Evolutionary conservation across 257 asterid species (phyloP).

Genomic region (Capsicum chinense): DNA sequence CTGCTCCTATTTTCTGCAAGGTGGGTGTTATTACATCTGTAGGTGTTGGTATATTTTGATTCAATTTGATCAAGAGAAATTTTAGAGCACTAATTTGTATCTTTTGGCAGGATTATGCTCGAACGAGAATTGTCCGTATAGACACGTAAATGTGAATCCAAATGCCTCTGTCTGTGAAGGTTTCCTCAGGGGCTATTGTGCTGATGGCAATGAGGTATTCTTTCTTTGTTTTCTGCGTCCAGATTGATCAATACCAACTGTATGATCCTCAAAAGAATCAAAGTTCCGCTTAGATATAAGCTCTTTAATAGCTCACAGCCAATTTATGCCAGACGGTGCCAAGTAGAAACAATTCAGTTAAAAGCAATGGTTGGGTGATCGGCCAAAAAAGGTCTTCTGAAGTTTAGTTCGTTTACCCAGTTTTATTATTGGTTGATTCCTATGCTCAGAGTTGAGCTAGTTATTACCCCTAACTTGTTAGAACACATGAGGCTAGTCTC

Average conservation of each 20-base stretch:
- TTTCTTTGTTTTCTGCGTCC: slow-evolving; percentile 31
- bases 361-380: neutral
- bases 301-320: slow-evolving; percentile 22
- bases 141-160: slow-evolving; percentile 84
- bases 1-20: slow-evolving; percentile 91
- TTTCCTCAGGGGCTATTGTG: slow-evolving; percentile 92
- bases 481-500: slow-evolving; percentile 18
- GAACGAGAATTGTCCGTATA: slow-evolving; percentile 84
- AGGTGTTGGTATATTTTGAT: slow-evolving; percentile 11
- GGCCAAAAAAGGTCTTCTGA: neutral
- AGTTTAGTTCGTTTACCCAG: neutral
- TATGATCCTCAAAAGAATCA: neutral
- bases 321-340: slow-evolving; percentile 3
- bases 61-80: neutral
- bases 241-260: neutral
- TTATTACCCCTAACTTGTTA: neutral
- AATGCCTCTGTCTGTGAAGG: slow-evolving; percentile 75
- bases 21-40: slow-evolving; percentile 45
- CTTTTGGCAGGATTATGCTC: slow-evolving; percentile 82
- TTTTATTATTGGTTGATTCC: neutral
- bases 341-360: neutral
- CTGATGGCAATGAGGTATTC: slow-evolving; percentile 92
- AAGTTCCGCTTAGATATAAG: slow-evolving; percentile 18
- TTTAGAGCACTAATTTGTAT: slow-evolving; percentile 35
- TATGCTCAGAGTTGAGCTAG: neutral